Conservation (phyloP, 306 rosid species). For the Geum urbanum region DNA sequence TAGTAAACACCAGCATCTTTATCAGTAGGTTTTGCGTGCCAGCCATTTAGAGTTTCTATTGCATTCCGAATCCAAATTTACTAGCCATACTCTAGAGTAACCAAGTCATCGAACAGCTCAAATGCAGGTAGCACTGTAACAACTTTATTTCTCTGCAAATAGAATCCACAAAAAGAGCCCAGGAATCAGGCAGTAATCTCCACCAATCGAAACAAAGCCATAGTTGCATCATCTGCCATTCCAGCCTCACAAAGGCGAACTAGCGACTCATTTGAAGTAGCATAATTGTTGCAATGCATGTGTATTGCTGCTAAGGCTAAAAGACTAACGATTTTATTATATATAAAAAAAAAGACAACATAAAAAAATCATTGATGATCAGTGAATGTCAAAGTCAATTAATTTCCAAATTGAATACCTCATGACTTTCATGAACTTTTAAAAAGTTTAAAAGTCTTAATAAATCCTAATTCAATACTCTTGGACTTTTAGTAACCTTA, state of each 20-base stretch:
- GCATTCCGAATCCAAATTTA: slow-evolving; percentile 14
- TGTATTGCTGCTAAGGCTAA: too few relatives aligned
- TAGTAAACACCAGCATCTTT: neutral
- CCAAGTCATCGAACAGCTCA: slow-evolving; percentile 67
- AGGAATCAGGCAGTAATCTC: slow-evolving; percentile 58
- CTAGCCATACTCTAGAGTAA: slow-evolving; percentile 19
- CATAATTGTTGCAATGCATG: too few relatives aligned
- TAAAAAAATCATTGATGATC: too few relatives aligned
- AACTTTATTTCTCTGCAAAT: slow-evolving; percentile 64
- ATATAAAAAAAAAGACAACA: too few relatives aligned
- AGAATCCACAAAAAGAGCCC: slow-evolving; percentile 57
- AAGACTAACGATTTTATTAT: too few relatives aligned
- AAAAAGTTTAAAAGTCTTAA: too few relatives aligned
- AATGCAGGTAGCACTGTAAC: slow-evolving; percentile 48
- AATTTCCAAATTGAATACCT: too few relatives aligned
- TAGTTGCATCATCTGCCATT: slow-evolving; percentile 60
- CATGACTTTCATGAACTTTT: too few relatives aligned
- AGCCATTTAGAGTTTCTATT: neutral
- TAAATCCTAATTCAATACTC: too few relatives aligned
- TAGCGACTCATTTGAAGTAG: slow-evolving; percentile 72
- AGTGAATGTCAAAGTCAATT: too few relatives aligned
- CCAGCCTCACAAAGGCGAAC: slow-evolving; percentile 61
- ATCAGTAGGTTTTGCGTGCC: neutral
- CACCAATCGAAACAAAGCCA: slow-evolving; percentile 48
- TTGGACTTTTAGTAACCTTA: too few relatives aligned